Percentiles rank a stretch among this genome's conserved stretches.
These are phyloP conservation scores for Conringia planisiliqua DNA, from an alignment of 345 rosid genomes.

Conservation along the genomic window DNA sequence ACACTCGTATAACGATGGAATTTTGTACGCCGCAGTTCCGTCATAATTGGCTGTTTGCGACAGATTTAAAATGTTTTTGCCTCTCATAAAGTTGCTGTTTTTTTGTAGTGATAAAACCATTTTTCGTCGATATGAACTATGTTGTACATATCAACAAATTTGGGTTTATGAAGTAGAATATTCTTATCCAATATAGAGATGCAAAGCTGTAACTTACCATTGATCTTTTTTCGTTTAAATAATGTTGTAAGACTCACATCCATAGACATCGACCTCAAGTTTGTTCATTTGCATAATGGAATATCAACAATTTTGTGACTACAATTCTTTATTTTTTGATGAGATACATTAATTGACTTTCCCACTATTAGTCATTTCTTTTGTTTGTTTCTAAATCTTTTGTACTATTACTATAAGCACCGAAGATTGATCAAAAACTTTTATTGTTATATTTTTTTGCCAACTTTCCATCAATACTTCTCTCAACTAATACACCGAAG, in stretches of 20 bases:
- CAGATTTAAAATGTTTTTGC: too few relatives aligned
- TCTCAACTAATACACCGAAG: too few relatives aligned
- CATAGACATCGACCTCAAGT: neutral
- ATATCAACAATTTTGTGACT: neutral
- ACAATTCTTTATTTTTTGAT: neutral
- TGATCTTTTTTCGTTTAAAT: neutral
- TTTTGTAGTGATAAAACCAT: too few relatives aligned
- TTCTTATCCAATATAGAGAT: neutral
- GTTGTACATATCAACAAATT: neutral
- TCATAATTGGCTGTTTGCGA: too few relatives aligned
- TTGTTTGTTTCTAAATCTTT: neutral
- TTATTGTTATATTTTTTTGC: neutral
- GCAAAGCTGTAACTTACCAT: neutral
- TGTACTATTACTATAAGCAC: neutral
- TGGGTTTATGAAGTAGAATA: neutral
- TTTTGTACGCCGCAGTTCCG: too few relatives aligned
- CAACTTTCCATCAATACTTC: too few relatives aligned
- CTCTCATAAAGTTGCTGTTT: too few relatives aligned
- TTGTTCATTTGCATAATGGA: neutral
- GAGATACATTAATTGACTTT: neutral
- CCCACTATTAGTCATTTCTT: neutral
- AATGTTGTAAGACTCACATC: neutral
- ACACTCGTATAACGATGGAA: too few relatives aligned
- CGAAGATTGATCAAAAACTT: neutral
- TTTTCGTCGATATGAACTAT: neutral